These are phyloP conservation scores for Nelumbo lutea DNA, from an alignment of 164 flowering plant genomes.

Conservation along the genomic window DNA sequence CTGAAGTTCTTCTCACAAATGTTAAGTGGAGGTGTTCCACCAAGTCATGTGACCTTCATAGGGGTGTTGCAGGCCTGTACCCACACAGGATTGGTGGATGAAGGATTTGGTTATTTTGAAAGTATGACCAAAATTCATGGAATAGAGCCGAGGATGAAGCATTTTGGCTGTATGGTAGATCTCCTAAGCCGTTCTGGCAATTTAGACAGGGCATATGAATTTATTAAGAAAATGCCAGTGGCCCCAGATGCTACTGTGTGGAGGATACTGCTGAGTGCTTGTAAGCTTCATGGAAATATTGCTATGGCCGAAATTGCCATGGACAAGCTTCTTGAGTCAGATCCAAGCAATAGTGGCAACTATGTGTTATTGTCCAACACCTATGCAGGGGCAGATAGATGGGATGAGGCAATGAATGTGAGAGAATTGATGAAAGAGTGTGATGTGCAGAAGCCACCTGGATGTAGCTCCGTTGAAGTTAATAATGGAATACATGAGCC, in stretches of 20 bases:
- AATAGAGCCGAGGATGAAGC: neutral
- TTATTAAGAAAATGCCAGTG: neutral
- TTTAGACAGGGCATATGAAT: neutral
- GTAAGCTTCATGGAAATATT: neutral
- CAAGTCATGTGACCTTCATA: neutral
- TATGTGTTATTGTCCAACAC: neutral
- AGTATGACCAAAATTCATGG: neutral
- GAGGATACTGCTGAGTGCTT: neutral
- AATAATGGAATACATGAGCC: neutral
- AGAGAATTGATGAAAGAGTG: neutral
- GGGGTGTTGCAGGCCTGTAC: neutral
- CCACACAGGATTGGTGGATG: neutral
- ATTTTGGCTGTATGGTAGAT: neutral
- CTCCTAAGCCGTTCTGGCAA: neutral
- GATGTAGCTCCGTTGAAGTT: neutral
- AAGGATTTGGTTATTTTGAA: neutral
- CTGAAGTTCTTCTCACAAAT: neutral
- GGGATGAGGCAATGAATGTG: neutral
- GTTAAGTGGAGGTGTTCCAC: neutral
- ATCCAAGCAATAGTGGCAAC: neutral
- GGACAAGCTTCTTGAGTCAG: neutral
- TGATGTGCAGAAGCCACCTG: neutral
- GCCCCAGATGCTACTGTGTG: neutral
- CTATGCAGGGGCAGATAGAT: constrained; percentile 1
- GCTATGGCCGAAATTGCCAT: neutral